A percentile compares a stretch with the other conserved stretches of the same genome.
Conservation (phyloP, 164 flowering plant genomes). For the Brasenia schreberi region DNA sequence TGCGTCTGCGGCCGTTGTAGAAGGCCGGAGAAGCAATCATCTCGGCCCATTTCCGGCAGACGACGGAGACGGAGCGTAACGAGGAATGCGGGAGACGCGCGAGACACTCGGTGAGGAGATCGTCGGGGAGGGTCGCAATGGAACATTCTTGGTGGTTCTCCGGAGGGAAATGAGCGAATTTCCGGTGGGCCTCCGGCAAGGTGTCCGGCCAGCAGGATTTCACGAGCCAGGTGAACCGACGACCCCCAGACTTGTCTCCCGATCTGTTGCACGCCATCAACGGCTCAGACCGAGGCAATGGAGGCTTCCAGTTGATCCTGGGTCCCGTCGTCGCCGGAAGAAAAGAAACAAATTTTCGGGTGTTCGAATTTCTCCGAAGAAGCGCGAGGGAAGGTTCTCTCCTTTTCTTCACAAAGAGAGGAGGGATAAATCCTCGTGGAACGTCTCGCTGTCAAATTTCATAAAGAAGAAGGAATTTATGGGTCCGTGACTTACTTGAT, state of each 20-base stretch:
- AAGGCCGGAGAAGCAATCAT: conserved; percentile 31
- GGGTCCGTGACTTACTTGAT: too few relatives aligned
- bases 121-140: conserved; percentile 61
- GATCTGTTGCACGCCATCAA: not conserved
- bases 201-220: conserved; percentile 70
- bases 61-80: conserved; percentile 40
- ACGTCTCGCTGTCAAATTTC: too few relatives aligned
- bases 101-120: conserved; percentile 65
- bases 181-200: conserved; percentile 13
- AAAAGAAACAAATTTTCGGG: not conserved
- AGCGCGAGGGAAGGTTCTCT: not conserved
- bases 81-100: conserved; percentile 46
- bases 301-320: not conserved
- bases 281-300: not conserved
- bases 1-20: conserved; percentile 47
- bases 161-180: conserved; percentile 1
- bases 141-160: conserved; percentile 11
- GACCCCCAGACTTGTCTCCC: not conserved
- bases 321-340: not conserved
- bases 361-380: not conserved
- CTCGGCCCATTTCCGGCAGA: conserved; percentile 55
- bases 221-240: conserved; percentile 54
- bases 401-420: not conserved
- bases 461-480: too few relatives aligned
- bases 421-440: not conserved